These are phyloP conservation scores for Pulveroboletus sp. DNA, from an alignment of 768 basidiomycete genomes.

Conservation along the genomic window DNA sequence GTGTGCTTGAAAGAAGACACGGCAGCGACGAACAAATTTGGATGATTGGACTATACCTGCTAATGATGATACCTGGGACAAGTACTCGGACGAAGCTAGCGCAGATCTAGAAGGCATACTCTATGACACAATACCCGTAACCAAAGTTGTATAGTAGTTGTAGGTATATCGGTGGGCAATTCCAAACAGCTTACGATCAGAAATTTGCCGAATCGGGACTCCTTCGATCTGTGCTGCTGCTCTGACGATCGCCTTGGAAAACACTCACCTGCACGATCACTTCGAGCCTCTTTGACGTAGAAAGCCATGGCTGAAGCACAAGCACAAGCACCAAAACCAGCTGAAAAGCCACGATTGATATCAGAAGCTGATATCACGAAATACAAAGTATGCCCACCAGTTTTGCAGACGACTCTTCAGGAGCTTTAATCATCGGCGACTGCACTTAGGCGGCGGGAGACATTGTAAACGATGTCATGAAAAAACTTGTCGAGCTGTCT, in stretches of 20 bases:
- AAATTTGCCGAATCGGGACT: constrained; percentile 27
- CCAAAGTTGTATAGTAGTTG: constrained; percentile 28
- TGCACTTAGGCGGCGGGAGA: constrained; percentile 77
- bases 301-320: constrained; percentile 61
- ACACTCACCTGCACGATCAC: constrained; percentile 6
- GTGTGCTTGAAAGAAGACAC: constrained; percentile 44
- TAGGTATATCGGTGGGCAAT: constrained; percentile 11
- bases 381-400: constrained; percentile 62
- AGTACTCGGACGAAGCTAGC: constrained; percentile 9
- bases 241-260: constrained; percentile 4
- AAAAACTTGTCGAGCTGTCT: constrained; percentile 74
- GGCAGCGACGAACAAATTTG: constrained; percentile 2
- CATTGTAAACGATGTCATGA: constrained; percentile 80
- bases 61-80: constrained; percentile 19
- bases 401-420: constrained; percentile 13
- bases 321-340: constrained; percentile 41
- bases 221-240: constrained; percentile 1
- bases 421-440: constrained; percentile 7
- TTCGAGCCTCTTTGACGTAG: constrained; percentile 1
- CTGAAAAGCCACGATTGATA: constrained; percentile 54
- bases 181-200: background rate
- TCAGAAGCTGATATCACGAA: constrained; percentile 79
- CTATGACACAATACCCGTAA: constrained; percentile 22
- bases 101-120: constrained; percentile 18
- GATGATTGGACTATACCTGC: constrained; percentile 11